These are phyloP conservation scores for Scedosporium boydii DNA, from an alignment of 2,329 filamentous ascomycete species.

Conservation along the genomic window DNA sequence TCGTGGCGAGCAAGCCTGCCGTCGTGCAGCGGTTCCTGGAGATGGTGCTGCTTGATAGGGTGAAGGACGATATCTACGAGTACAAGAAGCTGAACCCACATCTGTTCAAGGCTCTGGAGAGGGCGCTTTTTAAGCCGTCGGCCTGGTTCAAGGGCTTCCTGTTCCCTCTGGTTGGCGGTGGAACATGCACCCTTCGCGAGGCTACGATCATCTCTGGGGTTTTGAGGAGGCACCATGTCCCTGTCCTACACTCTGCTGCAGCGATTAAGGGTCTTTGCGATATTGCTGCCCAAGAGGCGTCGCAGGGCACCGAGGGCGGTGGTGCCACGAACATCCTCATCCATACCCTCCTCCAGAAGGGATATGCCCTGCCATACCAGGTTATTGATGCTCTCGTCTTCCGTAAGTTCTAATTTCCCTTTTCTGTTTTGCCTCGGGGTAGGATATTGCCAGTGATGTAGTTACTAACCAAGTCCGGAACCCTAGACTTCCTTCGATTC, in stretches of 20 bases:
- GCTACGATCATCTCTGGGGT: constrained; percentile 87
- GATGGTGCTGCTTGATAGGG: constrained; percentile 75
- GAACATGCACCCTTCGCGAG: constrained; percentile 85
- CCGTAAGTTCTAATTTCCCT: constrained; percentile 13
- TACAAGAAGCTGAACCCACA: constrained; percentile 94
- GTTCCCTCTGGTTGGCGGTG: constrained; percentile 77
- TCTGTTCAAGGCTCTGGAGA: constrained; percentile 88
- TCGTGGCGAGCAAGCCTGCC: constrained; percentile 72
- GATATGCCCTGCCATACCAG: constrained; percentile 90
- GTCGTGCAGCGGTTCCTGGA: constrained; percentile 80
- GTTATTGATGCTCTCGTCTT: constrained; percentile 93
- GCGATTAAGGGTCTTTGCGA: constrained; percentile 89
- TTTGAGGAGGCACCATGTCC: constrained; percentile 74
- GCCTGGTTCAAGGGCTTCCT: constrained; percentile 96
- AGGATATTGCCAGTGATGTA: neutral
- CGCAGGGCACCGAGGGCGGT: constrained; percentile 72
- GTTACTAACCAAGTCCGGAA: neutral
- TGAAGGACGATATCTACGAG: constrained; percentile 91
- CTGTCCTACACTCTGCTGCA: constrained; percentile 84
- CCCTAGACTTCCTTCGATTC: constrained; percentile 79
- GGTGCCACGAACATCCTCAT: constrained; percentile 95
- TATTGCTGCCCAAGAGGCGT: constrained; percentile 83
- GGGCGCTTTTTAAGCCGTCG: constrained; percentile 83
- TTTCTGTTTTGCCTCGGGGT: neutral
- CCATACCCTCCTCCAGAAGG: constrained; percentile 86